Conservation (phyloP, 2,329 filamentous ascomycete species). For the Claviceps maximensis region DNA sequence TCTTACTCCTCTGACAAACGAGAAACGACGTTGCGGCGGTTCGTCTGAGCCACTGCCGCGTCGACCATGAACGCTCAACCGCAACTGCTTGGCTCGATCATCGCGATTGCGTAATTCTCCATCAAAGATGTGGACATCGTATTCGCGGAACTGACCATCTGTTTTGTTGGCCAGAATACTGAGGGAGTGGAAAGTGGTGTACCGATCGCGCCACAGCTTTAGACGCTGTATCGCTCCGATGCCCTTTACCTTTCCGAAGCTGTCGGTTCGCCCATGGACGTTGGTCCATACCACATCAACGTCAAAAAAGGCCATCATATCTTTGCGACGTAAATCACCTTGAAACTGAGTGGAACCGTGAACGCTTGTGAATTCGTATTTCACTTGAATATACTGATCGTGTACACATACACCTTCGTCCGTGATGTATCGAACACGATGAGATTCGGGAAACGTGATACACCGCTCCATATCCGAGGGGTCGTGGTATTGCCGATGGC, state of each 20-base stretch:
- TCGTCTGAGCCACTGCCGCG: conserved; percentile 28
- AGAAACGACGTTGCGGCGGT: conserved; percentile 26
- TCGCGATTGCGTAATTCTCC: conserved; percentile 32
- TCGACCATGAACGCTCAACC: conserved; percentile 27
- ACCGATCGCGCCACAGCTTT: conserved; percentile 37
- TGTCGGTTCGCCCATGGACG: conserved; percentile 33
- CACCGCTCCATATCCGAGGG: conserved; percentile 36
- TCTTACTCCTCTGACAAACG: conserved; percentile 29
- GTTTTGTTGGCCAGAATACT: conserved; percentile 34
- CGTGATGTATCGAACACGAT: conserved; percentile 34
- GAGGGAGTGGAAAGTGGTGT: conserved; percentile 33
- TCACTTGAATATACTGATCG: conserved; percentile 33
- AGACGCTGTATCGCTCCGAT: conserved; percentile 38
- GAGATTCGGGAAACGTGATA: conserved; percentile 33
- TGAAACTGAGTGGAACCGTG: conserved; percentile 36
- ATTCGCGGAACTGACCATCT: conserved; percentile 34
- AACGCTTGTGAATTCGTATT: conserved; percentile 37
- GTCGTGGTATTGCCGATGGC: conserved; percentile 37
- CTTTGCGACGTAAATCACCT: conserved; percentile 32
- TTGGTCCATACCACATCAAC: conserved; percentile 41
- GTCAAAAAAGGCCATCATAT: conserved; percentile 37
- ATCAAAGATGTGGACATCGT: conserved; percentile 33
- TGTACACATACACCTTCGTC: conserved; percentile 33
- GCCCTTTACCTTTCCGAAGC: conserved; percentile 36
- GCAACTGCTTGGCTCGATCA: conserved; percentile 31